Evolutionary conservation across 768 basidiomycete species (phyloP).

Genomic region (Podaxis rugospora): DNA sequence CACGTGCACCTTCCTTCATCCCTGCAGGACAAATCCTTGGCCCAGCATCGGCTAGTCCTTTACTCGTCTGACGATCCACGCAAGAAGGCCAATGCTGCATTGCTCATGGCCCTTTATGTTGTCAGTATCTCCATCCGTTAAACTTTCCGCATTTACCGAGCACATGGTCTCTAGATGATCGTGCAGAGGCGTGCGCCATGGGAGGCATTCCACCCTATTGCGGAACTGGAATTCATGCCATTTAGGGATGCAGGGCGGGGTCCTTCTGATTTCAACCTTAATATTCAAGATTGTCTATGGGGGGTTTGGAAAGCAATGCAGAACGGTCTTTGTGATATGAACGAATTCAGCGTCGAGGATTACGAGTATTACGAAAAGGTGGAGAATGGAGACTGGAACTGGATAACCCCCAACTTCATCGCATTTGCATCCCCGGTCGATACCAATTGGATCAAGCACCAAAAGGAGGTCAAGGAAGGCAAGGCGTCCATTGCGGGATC

Average conservation of each 20-base stretch:
- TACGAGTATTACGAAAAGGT: slow-evolving; percentile 96
- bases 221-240: slow-evolving; percentile 88
- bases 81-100: slow-evolving; percentile 88
- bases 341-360: slow-evolving; percentile 88
- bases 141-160: slow-evolving; percentile 7
- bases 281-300: slow-evolving; percentile 89
- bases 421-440: slow-evolving; percentile 94
- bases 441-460: slow-evolving; percentile 69
- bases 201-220: slow-evolving; percentile 93
- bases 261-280: slow-evolving; percentile 88
- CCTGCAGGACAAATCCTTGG: slow-evolving; percentile 67
- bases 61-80: slow-evolving; percentile 86
- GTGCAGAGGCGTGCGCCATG: slow-evolving; percentile 86
- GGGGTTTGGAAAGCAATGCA: slow-evolving; percentile 88
- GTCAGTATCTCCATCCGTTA: slow-evolving; percentile 42
- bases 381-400: slow-evolving; percentile 95
- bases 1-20: slow-evolving; percentile 24
- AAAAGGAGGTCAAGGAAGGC: slow-evolving; percentile 58
- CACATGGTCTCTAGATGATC: slow-evolving; percentile 64
- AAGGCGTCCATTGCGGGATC: slow-evolving; percentile 23
- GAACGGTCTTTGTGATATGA: slow-evolving; percentile 90
- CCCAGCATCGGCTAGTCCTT: slow-evolving; percentile 73
- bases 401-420: slow-evolving; percentile 88
- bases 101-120: slow-evolving; percentile 91
- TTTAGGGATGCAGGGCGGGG: slow-evolving; percentile 96